Evolutionary conservation across 1,284 basidiomycete species (phyloP).

Genomic region (Puccinia polysora): DNA sequence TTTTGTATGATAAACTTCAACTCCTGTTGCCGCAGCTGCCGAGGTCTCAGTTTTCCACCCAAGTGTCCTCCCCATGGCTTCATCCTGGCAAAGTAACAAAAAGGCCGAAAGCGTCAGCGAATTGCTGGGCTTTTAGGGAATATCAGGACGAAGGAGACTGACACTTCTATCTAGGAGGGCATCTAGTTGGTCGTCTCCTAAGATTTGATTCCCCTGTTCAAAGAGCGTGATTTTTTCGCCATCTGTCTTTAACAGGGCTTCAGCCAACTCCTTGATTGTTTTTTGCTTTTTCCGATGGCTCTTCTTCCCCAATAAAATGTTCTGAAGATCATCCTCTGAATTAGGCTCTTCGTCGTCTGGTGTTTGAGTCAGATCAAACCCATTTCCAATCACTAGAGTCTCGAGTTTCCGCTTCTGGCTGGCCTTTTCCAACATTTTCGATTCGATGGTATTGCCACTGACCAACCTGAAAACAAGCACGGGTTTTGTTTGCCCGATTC

Average conservation of each 20-base stretch:
- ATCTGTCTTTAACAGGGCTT: conserved; percentile 72
- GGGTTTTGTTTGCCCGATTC: conserved; percentile 37
- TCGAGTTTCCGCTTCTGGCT: conserved; percentile 82
- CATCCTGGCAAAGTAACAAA: conserved; percentile 34
- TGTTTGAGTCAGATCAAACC: conserved; percentile 54
- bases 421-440: conserved; percentile 81
- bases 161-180: conserved; percentile 67
- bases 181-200: conserved; percentile 70
- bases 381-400: conserved; percentile 88
- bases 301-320: conserved; percentile 28
- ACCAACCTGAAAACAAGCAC: conserved; percentile 72
- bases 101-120: not conserved
- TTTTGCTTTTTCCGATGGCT: conserved; percentile 53
- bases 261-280: conserved; percentile 75
- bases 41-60: conserved; percentile 27
- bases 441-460: conserved; percentile 77
- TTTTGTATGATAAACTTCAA: conserved; percentile 42
- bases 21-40: not conserved
- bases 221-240: conserved; percentile 86
- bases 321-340: conserved; percentile 40
- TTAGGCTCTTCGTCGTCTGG: conserved; percentile 52
- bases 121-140: not conserved
- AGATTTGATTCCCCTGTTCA: conserved; percentile 67
- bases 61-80: conserved; percentile 36
- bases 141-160: not conserved